A percentile compares a stretch with the other conserved stretches of the same genome.
These are phyloP conservation scores for Comarum palustre DNA, from an alignment of 306 rosid genomes.

Conservation along the genomic window DNA sequence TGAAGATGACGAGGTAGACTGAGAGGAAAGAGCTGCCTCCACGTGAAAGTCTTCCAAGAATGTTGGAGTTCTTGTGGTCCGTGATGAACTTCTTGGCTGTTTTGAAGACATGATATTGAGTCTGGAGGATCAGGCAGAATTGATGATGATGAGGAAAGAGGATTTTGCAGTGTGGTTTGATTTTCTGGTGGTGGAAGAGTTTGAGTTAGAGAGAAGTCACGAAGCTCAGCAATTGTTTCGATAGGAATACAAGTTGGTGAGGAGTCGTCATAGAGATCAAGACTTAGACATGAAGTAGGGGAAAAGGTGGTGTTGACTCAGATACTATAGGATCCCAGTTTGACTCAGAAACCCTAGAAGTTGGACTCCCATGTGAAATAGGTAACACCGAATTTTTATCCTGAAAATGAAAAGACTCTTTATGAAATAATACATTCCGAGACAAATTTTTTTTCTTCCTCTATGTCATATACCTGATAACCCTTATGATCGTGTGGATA, in stretches of 20 bases:
- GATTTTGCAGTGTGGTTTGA: background rate
- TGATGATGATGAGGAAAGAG: background rate
- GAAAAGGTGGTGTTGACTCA: background rate
- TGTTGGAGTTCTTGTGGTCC: background rate
- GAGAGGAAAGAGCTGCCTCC: conserved; percentile 1
- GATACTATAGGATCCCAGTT: no score
- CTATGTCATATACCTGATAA: no score
- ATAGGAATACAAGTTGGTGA: background rate
- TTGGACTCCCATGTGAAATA: background rate
- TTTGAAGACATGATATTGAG: background rate
- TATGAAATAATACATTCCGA: no score
- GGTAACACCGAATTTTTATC: background rate
- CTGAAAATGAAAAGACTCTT: background rate
- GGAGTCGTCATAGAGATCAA: background rate
- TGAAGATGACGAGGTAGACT: background rate
- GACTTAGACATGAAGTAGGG: background rate
- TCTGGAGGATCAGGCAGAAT: background rate
- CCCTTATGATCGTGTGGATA: no score
- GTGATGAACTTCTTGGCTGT: background rate
- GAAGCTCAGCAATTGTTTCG: background rate
- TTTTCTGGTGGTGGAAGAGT: background rate
- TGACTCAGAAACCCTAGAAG: background rate
- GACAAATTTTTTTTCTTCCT: no score
- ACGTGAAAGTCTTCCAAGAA: background rate
- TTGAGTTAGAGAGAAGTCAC: background rate